Evolutionary conservation across 257 asterid species (phyloP), one percentile per base, ranked within the genome.

Genomic region (Solanum pennellii): DNA sequence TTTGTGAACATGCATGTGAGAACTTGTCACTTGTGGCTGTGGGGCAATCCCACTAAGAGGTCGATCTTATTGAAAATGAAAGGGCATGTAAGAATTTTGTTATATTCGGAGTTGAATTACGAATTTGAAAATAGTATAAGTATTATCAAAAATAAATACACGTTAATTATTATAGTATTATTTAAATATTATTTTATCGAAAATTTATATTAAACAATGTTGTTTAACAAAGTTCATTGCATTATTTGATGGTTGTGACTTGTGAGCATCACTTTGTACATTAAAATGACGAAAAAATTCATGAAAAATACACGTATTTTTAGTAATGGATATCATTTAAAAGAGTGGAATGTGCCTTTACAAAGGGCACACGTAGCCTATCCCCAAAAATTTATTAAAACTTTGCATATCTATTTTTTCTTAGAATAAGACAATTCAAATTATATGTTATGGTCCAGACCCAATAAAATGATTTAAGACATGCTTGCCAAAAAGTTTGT

Each of bases 101-200:
- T n/a, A 12, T 13, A 27, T 13, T 12, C 2, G 1, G 10, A 3
- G 23, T 14, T 1, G 23, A 0, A 69, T 69, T 69, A 0, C 1
- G 0, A 69, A 69, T 69, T 29, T 29, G 1, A 69, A 29, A 1
- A 29, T 3, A 2, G 5, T 66, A 66, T 4, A 52, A 1, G 3
- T 6, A 13, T 68, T 8, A 27, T 68, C 0, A 68, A 68, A n/a
- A 7, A 1, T 5, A 7, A 0, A 12, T 60, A 29, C 15, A 60
- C 1, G 29, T 52, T 52, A 52, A 52, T 52, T 52, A 9, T 3
- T 16, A 21, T 1, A 52, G 1, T 52, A 21, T 0, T 21, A 49
- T 16, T 49, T 21, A 15, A 49, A 15, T 49, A 49, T 49, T 0
- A 3, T 16, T 52, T 52, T 6, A 52, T 52, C 7, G 2, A 15